Percentiles rank a stretch among this genome's conserved stretches.
Evolutionary conservation across 164 flowering plant species (phyloP).

Genomic region (Pachysandra terminalis): DNA sequence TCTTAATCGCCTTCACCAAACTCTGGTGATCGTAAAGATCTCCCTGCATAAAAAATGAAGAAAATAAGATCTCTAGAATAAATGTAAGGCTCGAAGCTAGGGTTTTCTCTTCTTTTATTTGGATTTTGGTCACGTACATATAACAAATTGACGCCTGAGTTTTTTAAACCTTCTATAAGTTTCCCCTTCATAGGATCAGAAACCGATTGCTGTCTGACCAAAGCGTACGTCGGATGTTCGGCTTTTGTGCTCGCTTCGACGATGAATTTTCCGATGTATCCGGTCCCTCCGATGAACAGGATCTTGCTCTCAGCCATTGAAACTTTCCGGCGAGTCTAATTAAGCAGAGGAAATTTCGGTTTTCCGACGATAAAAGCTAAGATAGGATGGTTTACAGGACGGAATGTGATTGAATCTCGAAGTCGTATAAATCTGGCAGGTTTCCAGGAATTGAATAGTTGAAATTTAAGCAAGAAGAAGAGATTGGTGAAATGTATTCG

Average conservation of each 20-base stretch:
- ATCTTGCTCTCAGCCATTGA: conserved; percentile 36
- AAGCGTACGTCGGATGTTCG: conserved; percentile 43
- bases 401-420: too few relatives aligned
- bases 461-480: too few relatives aligned
- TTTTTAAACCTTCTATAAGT: conserved; percentile 28
- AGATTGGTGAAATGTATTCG: too few relatives aligned
- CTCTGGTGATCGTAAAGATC: conserved; percentile 36
- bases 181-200: conserved; percentile 30
- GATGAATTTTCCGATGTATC: conserved; percentile 47
- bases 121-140: too few relatives aligned
- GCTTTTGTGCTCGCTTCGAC: conserved; percentile 37
- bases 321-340: neutral
- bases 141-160: conserved; percentile 26
- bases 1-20: conserved; percentile 38
- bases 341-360: neutral
- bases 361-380: neutral
- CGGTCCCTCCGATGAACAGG: conserved; percentile 47
- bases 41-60: conserved; percentile 11
- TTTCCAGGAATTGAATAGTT: too few relatives aligned
- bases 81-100: neutral
- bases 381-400: neutral
- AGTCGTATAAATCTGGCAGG: too few relatives aligned
- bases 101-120: neutral
- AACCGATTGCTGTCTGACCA: conserved; percentile 32
- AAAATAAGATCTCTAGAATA: neutral